These are phyloP conservation scores for Dalbergia oliveri DNA, from an alignment of 306 rosid species.

Conservation along the genomic window DNA sequence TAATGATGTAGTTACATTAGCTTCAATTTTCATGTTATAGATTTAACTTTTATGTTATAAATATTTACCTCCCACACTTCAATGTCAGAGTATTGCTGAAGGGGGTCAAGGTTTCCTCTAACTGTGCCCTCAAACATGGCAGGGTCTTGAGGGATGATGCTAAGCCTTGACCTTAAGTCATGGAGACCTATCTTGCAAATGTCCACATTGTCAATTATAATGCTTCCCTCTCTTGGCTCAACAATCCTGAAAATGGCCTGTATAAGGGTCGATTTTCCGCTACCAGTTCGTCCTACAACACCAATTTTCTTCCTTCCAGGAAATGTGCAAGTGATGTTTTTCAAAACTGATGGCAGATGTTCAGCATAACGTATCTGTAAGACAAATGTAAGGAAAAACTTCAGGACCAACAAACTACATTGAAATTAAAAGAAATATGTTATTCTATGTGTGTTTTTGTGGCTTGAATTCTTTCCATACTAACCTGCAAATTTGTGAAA, in stretches of 20 bases:
- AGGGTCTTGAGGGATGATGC: slow-evolving; percentile 96
- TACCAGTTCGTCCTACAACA: slow-evolving; percentile 95
- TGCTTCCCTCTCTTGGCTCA: slow-evolving; percentile 91
- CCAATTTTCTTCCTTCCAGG: slow-evolving; percentile 92
- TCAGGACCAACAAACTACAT: not conserved
- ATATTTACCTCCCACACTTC: slow-evolving; percentile 83
- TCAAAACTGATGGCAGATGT: slow-evolving; percentile 86
- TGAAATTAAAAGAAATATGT: not conserved
- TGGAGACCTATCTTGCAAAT: slow-evolving; percentile 87
- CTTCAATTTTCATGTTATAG: slow-evolving; percentile 24
- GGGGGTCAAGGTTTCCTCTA: slow-evolving; percentile 89
- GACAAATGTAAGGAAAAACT: slow-evolving; percentile 26
- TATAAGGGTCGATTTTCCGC: slow-evolving; percentile 96
- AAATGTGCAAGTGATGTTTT: slow-evolving; percentile 82
- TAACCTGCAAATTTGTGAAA: slow-evolving; percentile 79
- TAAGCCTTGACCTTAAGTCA: slow-evolving; percentile 89
- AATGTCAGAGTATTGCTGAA: slow-evolving; percentile 68
- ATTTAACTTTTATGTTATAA: slow-evolving; percentile 25
- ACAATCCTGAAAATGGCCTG: slow-evolving; percentile 92
- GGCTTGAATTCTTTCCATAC: slow-evolving; percentile 24
- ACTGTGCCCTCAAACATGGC: slow-evolving; percentile 92
- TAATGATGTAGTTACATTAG: not conserved
- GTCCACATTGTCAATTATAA: slow-evolving; percentile 76
- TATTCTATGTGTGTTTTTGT: slow-evolving; percentile 12
- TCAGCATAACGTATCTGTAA: slow-evolving; percentile 92